These are phyloP conservation scores for Solioccasus polychromus DNA, from an alignment of 768 basidiomycete species.

Conservation along the genomic window DNA sequence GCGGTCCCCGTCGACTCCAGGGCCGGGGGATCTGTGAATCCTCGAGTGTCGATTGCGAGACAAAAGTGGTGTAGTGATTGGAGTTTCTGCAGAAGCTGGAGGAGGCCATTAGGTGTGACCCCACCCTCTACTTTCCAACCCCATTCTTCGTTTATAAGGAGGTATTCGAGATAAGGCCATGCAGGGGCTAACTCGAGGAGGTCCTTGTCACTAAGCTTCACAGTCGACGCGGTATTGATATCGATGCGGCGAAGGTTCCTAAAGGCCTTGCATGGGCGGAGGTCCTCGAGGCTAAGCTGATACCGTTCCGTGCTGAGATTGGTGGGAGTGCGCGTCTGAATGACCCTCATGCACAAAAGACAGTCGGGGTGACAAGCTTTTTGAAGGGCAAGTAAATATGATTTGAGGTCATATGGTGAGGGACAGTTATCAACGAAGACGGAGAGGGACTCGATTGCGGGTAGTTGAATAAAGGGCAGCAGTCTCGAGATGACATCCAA, in stretches of 20 bases:
- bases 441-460: conserved; percentile 8
- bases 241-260: conserved; percentile 9
- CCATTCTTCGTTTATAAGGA: conserved; percentile 19
- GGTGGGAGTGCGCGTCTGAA: conserved; percentile 10
- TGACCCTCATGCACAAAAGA: conserved; percentile 6
- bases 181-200: conserved; percentile 13
- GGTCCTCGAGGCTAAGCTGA: conserved; percentile 18
- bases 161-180: conserved; percentile 16
- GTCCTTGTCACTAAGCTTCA: conserved; percentile 10
- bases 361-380: conserved; percentile 6
- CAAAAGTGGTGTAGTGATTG: conserved; percentile 2
- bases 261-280: conserved; percentile 16
- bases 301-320: neutral
- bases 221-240: conserved; percentile 9
- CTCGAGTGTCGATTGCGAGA: conserved; percentile 15
- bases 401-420: conserved; percentile 4
- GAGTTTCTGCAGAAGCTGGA: conserved; percentile 11
- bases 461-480: conserved; percentile 1
- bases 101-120: conserved; percentile 18
- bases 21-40: neutral
- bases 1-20: neutral
- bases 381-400: conserved; percentile 3
- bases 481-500: conserved; percentile 1
- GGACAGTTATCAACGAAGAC: conserved; percentile 10
- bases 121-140: conserved; percentile 19